Evolutionary conservation across 2,329 filamentous ascomycete species (phyloP).

Genomic region (Colletotrichum lentis): DNA sequence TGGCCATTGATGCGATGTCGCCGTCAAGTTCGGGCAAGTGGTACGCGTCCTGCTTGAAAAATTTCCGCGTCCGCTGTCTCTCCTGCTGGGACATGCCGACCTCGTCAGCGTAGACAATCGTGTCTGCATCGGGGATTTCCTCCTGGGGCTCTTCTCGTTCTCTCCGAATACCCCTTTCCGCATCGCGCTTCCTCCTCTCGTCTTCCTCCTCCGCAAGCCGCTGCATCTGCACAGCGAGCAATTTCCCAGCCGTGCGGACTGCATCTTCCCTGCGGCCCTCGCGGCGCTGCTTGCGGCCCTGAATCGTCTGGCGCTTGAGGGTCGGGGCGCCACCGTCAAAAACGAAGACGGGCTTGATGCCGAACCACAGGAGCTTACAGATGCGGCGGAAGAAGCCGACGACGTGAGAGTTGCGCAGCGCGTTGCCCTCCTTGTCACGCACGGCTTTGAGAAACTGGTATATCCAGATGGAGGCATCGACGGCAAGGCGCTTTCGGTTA

Average conservation of each 20-base stretch:
- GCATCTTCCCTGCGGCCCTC: slow-evolving; percentile 95
- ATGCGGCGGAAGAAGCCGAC: slow-evolving; percentile 98
- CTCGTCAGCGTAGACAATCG: slow-evolving; percentile 92
- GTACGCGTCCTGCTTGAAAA: slow-evolving; percentile 93
- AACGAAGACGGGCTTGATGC: slow-evolving; percentile 95
- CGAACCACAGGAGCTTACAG: slow-evolving; percentile 96
- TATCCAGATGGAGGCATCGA: slow-evolving; percentile 99
- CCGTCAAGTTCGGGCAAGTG: slow-evolving; percentile 88
- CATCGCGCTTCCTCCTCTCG: slow-evolving; percentile 64
- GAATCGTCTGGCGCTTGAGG: slow-evolving; percentile 91
- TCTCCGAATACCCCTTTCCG: slow-evolving; percentile 55
- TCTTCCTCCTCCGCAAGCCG: slow-evolving; percentile 86
- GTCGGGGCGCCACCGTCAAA: slow-evolving; percentile 95
- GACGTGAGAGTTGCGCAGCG: slow-evolving; percentile 92
- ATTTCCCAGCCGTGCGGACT: slow-evolving; percentile 85
- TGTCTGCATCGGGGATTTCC: slow-evolving; percentile 69
- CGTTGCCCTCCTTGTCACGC: slow-evolving; percentile 97
- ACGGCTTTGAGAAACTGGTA: slow-evolving; percentile 99
- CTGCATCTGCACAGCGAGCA: slow-evolving; percentile 95
- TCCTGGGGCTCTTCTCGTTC: slow-evolving; percentile 66
- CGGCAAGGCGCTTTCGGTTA: slow-evolving; percentile 93
- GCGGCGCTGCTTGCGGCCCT: slow-evolving; percentile 76
- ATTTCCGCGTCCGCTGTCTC: slow-evolving; percentile 75
- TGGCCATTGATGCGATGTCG: slow-evolving; percentile 84
- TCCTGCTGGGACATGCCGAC: slow-evolving; percentile 81